Evolutionary conservation across 1,284 basidiomycete species (phyloP).

Genomic region (Ceratobasidium sp.): DNA sequence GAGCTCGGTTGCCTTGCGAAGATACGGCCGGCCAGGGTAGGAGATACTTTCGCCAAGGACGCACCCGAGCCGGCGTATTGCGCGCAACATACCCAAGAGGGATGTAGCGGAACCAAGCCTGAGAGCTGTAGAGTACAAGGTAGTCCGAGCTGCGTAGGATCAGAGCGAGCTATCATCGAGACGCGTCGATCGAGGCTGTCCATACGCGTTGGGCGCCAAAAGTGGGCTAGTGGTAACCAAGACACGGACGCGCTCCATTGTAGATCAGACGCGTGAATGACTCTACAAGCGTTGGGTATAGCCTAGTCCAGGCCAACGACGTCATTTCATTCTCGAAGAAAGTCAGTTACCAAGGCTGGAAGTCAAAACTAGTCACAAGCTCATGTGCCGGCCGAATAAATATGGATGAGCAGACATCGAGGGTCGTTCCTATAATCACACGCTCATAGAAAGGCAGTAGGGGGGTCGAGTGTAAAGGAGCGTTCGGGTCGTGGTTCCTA

Average conservation of each 20-base stretch:
- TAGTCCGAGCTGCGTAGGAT: neutral
- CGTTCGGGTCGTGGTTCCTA: slow-evolving; percentile 1
- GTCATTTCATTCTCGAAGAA: neutral
- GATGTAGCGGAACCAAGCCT: neutral
- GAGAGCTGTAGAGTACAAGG: neutral
- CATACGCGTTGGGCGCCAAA: neutral
- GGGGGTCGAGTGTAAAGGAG: neutral
- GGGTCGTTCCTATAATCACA: neutral
- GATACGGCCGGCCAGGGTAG: neutral
- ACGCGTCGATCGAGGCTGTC: slow-evolving; percentile 1
- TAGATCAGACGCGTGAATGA: slow-evolving; percentile 1
- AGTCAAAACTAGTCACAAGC: neutral
- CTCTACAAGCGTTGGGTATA: neutral
- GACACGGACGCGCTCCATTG: slow-evolving; percentile 1
- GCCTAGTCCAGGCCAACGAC: neutral
- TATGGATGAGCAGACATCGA: neutral
- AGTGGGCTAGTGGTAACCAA: neutral
- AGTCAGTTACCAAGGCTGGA: neutral
- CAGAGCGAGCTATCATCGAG: neutral
- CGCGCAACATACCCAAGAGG: neutral
- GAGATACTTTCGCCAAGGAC: slow-evolving; percentile 4
- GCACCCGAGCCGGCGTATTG: neutral
- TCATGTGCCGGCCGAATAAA: slow-evolving; percentile 4
- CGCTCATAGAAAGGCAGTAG: neutral
- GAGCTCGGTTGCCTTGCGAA: neutral